Evolutionary conservation across 2,329 filamentous ascomycete genomes (phyloP).

Genomic region (Ceratocystis eucalypticola): DNA sequence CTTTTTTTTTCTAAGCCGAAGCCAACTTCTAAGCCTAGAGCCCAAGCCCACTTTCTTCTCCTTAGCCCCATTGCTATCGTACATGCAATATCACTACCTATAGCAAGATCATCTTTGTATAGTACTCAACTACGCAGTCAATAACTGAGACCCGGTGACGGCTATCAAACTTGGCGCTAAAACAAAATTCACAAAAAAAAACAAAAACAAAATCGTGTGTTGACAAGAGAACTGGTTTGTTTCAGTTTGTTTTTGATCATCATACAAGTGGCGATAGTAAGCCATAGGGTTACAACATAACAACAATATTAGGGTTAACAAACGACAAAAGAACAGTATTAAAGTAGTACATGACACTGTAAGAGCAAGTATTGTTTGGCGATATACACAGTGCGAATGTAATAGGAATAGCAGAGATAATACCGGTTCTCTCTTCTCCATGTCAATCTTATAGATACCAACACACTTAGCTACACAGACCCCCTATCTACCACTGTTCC

Average conservation of each 20-base stretch:
- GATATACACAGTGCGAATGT: too few relatives aligned
- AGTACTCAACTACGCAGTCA: too few relatives aligned
- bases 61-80: too few relatives aligned
- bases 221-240: not conserved
- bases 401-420: too few relatives aligned
- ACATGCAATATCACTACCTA: too few relatives aligned
- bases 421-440: not conserved
- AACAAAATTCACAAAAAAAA: not conserved
- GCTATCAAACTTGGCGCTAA: slow-evolving; percentile 3
- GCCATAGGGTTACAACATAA: not conserved
- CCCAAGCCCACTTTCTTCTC: too few relatives aligned
- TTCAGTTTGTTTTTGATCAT: not conserved
- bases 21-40: too few relatives aligned
- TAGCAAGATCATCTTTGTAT: too few relatives aligned
- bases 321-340: too few relatives aligned
- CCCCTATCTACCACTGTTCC: slow-evolving; percentile 60
- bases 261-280: not conserved
- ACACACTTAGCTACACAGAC: not conserved
- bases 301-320: rapidly evolving
- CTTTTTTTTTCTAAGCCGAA: not conserved
- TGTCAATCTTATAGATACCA: not conserved
- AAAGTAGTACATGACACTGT: too few relatives aligned
- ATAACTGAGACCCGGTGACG: too few relatives aligned
- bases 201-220: too few relatives aligned
- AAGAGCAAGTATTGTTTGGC: not conserved